These are phyloP conservation scores for Torulaspora globosa DNA, from an alignment of 1,139 yeast genomes.

Conservation along the genomic window DNA sequence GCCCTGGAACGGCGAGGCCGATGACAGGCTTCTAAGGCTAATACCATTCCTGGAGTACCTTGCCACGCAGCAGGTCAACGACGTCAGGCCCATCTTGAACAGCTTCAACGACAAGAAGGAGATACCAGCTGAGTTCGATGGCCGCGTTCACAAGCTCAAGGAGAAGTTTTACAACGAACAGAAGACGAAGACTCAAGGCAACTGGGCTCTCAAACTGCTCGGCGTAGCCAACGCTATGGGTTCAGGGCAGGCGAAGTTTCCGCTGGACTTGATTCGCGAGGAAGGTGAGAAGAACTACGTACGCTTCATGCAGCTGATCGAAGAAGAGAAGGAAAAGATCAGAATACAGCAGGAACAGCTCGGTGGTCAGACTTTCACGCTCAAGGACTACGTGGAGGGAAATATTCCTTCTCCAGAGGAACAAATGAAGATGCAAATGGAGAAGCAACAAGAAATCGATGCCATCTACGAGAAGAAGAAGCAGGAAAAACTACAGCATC, in stretches of 20 bases:
- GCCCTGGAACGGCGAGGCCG: constrained; percentile 84
- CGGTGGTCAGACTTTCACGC: constrained; percentile 70
- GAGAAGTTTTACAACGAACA: constrained; percentile 67
- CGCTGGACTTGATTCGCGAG: constrained; percentile 84
- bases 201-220: constrained; percentile 57
- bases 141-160: constrained; percentile 73
- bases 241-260: constrained; percentile 70
- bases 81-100: constrained; percentile 81
- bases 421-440: constrained; percentile 60
- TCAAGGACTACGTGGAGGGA: constrained; percentile 78
- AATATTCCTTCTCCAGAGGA: constrained; percentile 86
- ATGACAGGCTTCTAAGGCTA: constrained; percentile 70
- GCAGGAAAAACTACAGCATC: constrained; percentile 19
- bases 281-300: constrained; percentile 89
- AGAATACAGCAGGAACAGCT: constrained; percentile 77
- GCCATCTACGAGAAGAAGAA: constrained; percentile 33
- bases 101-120: constrained; percentile 60
- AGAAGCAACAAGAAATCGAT: constrained; percentile 45
- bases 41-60: constrained; percentile 93
- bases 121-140: constrained; percentile 73
- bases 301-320: constrained; percentile 74
- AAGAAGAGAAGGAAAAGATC: constrained; percentile 85
- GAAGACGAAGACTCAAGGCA: constrained; percentile 45
- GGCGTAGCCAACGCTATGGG: constrained; percentile 55
- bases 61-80: constrained; percentile 86